Percentiles rank a stretch among this genome's conserved stretches.
Evolutionary conservation across 2,329 filamentous ascomycete species (phyloP).

Genomic region (Botryotinia convoluta): DNA sequence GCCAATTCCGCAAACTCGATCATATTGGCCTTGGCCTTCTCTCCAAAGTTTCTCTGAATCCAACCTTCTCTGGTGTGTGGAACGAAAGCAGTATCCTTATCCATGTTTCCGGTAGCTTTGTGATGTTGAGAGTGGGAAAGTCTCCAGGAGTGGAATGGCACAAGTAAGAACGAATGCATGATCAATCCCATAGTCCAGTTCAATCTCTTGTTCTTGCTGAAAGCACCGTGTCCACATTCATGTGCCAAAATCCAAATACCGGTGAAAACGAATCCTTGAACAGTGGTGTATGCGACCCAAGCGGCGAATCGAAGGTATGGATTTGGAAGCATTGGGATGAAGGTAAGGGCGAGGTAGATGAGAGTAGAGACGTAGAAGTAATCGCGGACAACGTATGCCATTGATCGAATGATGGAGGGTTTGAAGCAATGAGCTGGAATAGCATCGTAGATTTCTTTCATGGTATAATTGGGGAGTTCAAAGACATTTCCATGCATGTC

Average conservation of each 20-base stretch:
- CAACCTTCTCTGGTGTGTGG: constrained; percentile 45
- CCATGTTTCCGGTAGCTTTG: constrained; percentile 64
- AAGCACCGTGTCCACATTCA: constrained; percentile 69
- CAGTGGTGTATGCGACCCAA: constrained; percentile 60
- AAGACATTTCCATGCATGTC: constrained; percentile 39
- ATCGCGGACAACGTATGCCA: constrained; percentile 59
- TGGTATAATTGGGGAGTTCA: constrained; percentile 38
- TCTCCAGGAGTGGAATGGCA: constrained; percentile 73
- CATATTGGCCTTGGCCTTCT: constrained; percentile 34
- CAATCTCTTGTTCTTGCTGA: constrained; percentile 54
- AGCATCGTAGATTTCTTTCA: constrained; percentile 43
- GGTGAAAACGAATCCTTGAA: constrained; percentile 65
- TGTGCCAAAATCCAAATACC: constrained; percentile 72
- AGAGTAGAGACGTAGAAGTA: constrained; percentile 50
- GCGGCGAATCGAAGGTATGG: constrained; percentile 47
- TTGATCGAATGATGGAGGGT: constrained; percentile 52
- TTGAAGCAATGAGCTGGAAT: constrained; percentile 64
- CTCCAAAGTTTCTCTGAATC: constrained; percentile 34
- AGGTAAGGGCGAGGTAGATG: constrained; percentile 49
- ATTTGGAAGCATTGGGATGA: constrained; percentile 51
- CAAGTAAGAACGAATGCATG: constrained; percentile 63
- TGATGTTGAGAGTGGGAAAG: constrained; percentile 69
- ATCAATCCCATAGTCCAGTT: constrained; percentile 65
- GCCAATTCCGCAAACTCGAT: constrained; percentile 51
- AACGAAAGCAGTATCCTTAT: constrained; percentile 65